phyloP scores from a whole-genome alignment of 805 yeast species.

The Metschnikowia aberdeeniae region DNA sequence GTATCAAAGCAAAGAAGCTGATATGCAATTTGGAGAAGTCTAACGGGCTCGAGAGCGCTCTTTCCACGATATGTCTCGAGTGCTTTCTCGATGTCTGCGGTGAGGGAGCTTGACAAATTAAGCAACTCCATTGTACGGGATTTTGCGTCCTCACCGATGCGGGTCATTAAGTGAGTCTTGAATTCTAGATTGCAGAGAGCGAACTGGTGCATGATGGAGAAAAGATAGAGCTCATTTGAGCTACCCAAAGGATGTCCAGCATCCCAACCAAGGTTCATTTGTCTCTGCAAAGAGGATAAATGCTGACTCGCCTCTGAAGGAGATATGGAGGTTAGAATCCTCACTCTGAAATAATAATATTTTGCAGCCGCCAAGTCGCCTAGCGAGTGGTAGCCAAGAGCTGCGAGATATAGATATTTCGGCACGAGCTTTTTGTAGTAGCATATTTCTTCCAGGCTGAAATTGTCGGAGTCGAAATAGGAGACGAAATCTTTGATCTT shows the following conservation, averaged over 20 bases:
- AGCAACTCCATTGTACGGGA: not conserved
- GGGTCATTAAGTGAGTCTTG: not conserved
- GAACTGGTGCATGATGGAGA: conserved; percentile 27
- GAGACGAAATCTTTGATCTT: conserved; percentile 31
- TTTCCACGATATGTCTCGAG: not conserved
- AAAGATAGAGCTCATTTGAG: conserved; percentile 28
- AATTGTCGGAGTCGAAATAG: conserved; percentile 31
- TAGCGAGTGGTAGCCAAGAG: conserved; percentile 32
- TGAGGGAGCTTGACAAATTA: not conserved
- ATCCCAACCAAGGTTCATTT: conserved; percentile 25
- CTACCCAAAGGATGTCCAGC: conserved; percentile 14
- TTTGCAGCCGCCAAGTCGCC: conserved; percentile 37
- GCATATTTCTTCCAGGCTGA: conserved; percentile 38
- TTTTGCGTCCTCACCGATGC: not conserved
- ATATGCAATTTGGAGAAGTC: not conserved
- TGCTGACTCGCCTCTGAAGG: not conserved
- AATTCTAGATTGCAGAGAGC: conserved; percentile 10
- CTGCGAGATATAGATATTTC: conserved; percentile 37
- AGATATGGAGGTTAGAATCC: conserved; percentile 13
- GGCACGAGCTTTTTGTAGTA: conserved; percentile 35
- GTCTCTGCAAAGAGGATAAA: conserved; percentile 7
- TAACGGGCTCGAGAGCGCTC: not conserved
- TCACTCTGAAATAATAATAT: conserved; percentile 35
- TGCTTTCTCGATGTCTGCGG: not conserved
- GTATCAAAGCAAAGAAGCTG: not conserved